Base-by-base conservation (phyloP, 164 flowering plant genomes). In the Sedum album region DNA sequence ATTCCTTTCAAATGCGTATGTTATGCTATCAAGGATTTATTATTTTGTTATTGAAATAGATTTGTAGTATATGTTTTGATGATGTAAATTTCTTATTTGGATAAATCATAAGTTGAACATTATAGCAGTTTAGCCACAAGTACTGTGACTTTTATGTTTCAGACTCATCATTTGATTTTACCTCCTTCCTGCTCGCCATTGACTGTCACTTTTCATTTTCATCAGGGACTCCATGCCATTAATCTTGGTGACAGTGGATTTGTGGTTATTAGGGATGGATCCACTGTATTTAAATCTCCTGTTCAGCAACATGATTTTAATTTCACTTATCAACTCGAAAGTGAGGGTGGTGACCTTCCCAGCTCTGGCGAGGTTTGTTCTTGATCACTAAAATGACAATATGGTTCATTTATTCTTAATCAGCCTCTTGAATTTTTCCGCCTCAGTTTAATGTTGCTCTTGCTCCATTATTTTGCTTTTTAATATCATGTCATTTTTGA, bases 201-300 rank as follows among this genome's bases (percentile, higher is more conserved):
- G 6, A 41, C 13, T 53, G 33, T 30, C 11, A 73, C 73, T 30
- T 75, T 36, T 20, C 73, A 72, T 38, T 75, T 31, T 13, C 15
- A 75, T 69, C 86, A 89, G 97, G 96, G 91, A 51, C 78, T 93
- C 26, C 85, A 85, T 80, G 97, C 98, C 39, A 78, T 93, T 72
- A 93, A 93, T 77, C 75, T 93, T 26, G 98, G 97, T 7, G 98
- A 93, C 72, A 91, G 98, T 81, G 98, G 98, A 23, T 93, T 93
- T 69, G 72, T 91, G 71, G 88, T 93, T 64, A 87, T 93, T 31
- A 85, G 98, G 69, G 98, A 89, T 73, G 98, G 98, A 68, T 82
- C 85, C 74, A 91, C 91, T 1, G 74, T 93, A 65, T 93, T 93
- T 71, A 82, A 84, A 25, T 91, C 97, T 65, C 96, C 96, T 48